These are phyloP conservation scores for Aspergillus sp. DNA, from an alignment of 2,329 filamentous ascomycete genomes.

Conservation along the genomic window DNA sequence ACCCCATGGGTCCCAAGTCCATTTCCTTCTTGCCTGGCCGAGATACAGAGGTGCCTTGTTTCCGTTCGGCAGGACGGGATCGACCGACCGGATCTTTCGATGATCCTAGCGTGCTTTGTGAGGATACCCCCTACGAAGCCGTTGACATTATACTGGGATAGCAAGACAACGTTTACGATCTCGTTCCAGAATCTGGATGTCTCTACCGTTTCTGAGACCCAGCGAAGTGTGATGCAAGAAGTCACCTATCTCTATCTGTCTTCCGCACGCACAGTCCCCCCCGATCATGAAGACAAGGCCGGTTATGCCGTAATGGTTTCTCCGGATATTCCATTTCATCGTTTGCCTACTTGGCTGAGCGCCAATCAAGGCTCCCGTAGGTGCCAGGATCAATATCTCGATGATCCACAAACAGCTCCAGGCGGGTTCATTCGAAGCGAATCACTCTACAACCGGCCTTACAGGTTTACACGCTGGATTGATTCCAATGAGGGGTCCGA, in stretches of 20 bases:
- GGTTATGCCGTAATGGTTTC: not conserved
- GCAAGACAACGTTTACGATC: not conserved
- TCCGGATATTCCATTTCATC: not conserved
- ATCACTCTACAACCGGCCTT: not conserved
- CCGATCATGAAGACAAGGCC: not conserved
- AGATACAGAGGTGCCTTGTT: not conserved
- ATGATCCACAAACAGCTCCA: not conserved
- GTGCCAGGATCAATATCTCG: not conserved
- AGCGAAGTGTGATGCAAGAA: not conserved
- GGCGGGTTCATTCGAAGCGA: not conserved
- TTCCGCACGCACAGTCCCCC: not conserved
- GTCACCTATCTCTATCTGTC: not conserved
- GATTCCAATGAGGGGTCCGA: not conserved
- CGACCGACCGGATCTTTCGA: constrained; percentile 1
- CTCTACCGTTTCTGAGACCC: not conserved
- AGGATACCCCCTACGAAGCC: not conserved
- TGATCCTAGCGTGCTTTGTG: not conserved
- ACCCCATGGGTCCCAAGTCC: not conserved
- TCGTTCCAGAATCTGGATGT: not conserved
- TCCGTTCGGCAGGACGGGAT: not conserved
- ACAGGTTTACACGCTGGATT: not conserved
- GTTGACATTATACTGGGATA: constrained; percentile 3
- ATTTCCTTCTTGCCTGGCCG: too few species aligned
- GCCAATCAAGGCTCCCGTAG: not conserved
- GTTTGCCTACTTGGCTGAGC: not conserved